Percentiles rank a stretch among this genome's conserved stretches.
These are phyloP conservation scores for Colletotrichum godetiae DNA, from an alignment of 2,329 filamentous ascomycete species.

Conservation along the genomic window DNA sequence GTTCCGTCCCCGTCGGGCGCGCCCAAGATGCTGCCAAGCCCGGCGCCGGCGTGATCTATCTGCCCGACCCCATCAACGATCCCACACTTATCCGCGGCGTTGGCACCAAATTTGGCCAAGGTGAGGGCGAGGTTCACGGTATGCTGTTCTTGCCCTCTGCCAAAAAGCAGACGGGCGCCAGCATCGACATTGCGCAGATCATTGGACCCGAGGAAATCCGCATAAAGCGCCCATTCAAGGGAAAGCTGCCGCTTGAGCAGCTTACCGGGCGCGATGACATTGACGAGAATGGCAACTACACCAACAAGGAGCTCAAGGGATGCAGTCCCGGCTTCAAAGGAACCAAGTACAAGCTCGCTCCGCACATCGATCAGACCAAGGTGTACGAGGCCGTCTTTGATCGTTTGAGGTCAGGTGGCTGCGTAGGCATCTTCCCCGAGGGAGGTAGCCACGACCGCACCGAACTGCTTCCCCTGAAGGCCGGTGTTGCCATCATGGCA, in stretches of 20 bases:
- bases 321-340: slow-evolving; percentile 75
- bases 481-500: slow-evolving; percentile 98
- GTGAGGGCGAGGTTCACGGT: slow-evolving; percentile 79
- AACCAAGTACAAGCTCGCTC: slow-evolving; percentile 86
- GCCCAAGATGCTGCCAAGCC: slow-evolving; percentile 90
- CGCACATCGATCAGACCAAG: slow-evolving; percentile 92
- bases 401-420: slow-evolving; percentile 83
- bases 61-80: slow-evolving; percentile 88
- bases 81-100: slow-evolving; percentile 83
- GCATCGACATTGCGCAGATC: slow-evolving; percentile 86
- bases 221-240: slow-evolving; percentile 89
- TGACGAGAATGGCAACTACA: slow-evolving; percentile 72
- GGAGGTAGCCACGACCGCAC: slow-evolving; percentile 96
- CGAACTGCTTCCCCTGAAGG: slow-evolving; percentile 91
- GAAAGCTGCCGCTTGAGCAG: slow-evolving; percentile 79
- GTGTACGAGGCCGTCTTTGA: slow-evolving; percentile 95
- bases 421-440: slow-evolving; percentile 96
- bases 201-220: slow-evolving; percentile 82
- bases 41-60: slow-evolving; percentile 82
- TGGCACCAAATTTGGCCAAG: slow-evolving; percentile 83
- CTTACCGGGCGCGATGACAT: slow-evolving; percentile 84
- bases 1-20: slow-evolving; percentile 91
- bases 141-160: slow-evolving; percentile 88
- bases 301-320: slow-evolving; percentile 64
- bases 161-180: slow-evolving; percentile 81